Base-by-base conservation (phyloP, 164 flowering plant species). In the Magnolia changhungtana region DNA sequence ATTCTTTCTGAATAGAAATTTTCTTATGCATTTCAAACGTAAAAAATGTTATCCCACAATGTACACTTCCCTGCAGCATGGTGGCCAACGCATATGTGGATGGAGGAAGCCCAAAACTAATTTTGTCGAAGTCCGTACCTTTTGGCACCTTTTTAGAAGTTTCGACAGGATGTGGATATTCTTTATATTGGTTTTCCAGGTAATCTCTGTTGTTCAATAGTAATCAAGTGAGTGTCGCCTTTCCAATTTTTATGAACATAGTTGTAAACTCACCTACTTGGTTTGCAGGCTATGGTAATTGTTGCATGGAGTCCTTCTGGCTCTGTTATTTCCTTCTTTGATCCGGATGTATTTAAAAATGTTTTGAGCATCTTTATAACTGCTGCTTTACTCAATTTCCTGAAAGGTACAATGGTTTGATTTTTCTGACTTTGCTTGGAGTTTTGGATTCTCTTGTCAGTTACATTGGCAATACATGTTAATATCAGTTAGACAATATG, bases 111-210 rank as follows among this genome's bases (percentile, higher is more conserved):
- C 97, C 18, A 96, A 96, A 85, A 90, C 98, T 73, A 96, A 92
- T 82, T 96, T 96, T 87, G 99, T 94, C 72, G 99, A 96, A 90
- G 85, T 90, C 50, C 97, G 98, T 37, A 94, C 99, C 19, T 96
- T 92, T 88, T 92, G 87, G 95, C 96, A 96, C 75, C 94, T 96
- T 67, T 96, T 82, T 71, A 88, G 98, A 83, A 96, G 96, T 83
- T 96, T 96, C 77, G 99, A 96, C 66, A 87, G 99, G 79, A 88
- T 96, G 97, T 96, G 99, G 99, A 88, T 90, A 73, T 96, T 94
- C 83, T 88, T 94, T 75, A 88, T 90, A 80, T 80, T 96, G 88
- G 90, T 94, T 63, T 88, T 94, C 55, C 99, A 96, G 99, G 99
- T 94, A 84, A 45, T 29, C 63, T 49, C 50, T 7, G 70, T 31